Evolutionary conservation across 2,329 filamentous ascomycete species (phyloP).

Genomic region (Pseudopyricularia javanii): DNA sequence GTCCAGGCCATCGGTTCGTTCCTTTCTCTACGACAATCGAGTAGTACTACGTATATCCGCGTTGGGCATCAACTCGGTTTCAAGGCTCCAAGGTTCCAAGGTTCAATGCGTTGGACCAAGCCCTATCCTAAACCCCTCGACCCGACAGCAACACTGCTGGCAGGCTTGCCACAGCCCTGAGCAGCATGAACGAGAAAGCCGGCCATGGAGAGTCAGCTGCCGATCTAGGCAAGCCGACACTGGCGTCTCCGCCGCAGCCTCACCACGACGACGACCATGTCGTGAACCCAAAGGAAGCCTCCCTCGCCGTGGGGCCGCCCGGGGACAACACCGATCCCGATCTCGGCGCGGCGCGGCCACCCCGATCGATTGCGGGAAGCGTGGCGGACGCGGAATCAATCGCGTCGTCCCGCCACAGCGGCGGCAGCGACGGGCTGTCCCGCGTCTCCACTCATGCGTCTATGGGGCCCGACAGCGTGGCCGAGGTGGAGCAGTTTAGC

Average conservation of each 20-base stretch:
- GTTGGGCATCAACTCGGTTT: too few relatives aligned
- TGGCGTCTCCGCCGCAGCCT: neutral
- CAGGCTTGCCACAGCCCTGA: neutral
- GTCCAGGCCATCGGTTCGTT: neutral
- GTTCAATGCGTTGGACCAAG: neutral
- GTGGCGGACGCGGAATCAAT: neutral
- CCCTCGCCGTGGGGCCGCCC: neutral
- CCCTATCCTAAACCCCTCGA: neutral
- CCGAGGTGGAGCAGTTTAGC: constrained; percentile 12
- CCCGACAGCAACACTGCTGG: constrained; percentile 3
- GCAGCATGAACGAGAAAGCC: neutral
- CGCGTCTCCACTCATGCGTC: constrained; percentile 11
- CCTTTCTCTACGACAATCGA: too few relatives aligned
- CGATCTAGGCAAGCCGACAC: neutral
- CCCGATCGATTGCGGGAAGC: neutral
- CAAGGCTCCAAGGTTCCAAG: neutral
- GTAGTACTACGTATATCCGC: too few relatives aligned
- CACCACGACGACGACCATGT: neutral
- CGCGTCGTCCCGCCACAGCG: neutral
- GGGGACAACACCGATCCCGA: neutral
- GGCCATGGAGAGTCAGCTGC: neutral
- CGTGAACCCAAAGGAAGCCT: neutral
- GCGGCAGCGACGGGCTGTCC: constrained; percentile 3
- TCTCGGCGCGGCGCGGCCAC: neutral
- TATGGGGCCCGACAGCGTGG: constrained; percentile 11